phyloP scores from a whole-genome alignment of 2,329 filamentous ascomycete genomes.

The Fusarium falciforme region DNA sequence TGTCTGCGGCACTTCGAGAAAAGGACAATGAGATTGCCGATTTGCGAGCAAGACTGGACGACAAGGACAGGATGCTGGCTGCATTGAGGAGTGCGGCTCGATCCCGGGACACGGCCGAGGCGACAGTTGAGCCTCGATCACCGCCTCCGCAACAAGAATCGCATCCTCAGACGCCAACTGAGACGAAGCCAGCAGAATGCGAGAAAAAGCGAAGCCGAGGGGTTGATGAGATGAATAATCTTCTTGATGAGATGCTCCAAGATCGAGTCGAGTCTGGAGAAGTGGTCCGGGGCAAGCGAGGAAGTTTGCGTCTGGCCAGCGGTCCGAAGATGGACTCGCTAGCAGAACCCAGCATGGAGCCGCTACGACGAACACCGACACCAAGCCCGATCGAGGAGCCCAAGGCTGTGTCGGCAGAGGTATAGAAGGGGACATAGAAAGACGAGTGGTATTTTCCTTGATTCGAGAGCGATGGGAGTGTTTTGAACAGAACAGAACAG shows the following conservation, averaged over 20 bases:
- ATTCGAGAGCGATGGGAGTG: constrained; percentile 16
- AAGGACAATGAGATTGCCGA: constrained; percentile 95
- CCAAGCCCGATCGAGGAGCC: constrained; percentile 38
- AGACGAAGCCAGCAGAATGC: constrained; percentile 23
- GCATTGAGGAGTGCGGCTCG: constrained; percentile 87
- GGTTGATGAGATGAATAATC: constrained; percentile 91
- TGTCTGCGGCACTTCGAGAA: constrained; percentile 79
- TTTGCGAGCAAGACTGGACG: constrained; percentile 87
- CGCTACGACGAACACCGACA: constrained; percentile 53
- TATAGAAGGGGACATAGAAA: constrained; percentile 17
- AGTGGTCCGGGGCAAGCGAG: constrained; percentile 73
- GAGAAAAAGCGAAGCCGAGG: constrained; percentile 71
- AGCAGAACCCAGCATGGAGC: constrained; percentile 53
- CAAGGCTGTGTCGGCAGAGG: constrained; percentile 35
- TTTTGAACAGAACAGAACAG: constrained; percentile 1
- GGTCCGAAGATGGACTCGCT: constrained; percentile 56
- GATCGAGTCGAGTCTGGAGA: constrained; percentile 84
- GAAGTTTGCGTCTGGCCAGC: constrained; percentile 71
- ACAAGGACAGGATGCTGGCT: constrained; percentile 93
- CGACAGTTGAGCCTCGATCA: constrained; percentile 49
- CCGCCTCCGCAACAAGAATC: constrained; percentile 35
- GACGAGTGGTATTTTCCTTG: neutral
- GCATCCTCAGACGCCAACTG: constrained; percentile 20
- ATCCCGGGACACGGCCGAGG: constrained; percentile 84
- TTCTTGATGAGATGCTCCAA: constrained; percentile 97